Conservation (phyloP, 2,329 filamentous ascomycete genomes). For the Pleurostoma richardsiae region DNA sequence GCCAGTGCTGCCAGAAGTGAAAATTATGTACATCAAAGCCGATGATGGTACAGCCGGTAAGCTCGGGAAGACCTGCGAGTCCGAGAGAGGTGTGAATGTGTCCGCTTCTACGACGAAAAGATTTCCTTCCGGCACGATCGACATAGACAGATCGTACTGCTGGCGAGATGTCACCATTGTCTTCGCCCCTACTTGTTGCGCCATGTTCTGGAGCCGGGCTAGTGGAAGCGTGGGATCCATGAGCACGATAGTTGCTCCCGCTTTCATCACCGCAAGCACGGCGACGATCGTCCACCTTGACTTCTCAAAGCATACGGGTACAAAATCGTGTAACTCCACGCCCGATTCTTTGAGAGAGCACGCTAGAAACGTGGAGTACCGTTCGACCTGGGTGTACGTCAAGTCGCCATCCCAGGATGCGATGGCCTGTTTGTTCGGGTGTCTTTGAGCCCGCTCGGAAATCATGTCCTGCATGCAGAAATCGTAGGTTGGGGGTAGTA, state of each 20-base stretch:
- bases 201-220: conserved; percentile 12
- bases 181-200: conserved; percentile 13
- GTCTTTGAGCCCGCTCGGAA: conserved; percentile 24
- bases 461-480: conserved; percentile 43
- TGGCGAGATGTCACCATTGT: conserved; percentile 11
- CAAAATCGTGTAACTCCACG: conserved; percentile 10
- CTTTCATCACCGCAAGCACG: conserved; percentile 22
- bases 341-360: conserved; percentile 7
- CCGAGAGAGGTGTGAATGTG: background rate
- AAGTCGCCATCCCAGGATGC: conserved; percentile 15
- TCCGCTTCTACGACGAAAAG: conserved; percentile 3
- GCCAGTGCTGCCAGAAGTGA: conserved; percentile 54
- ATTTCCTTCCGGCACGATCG: conserved; percentile 2
- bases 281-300: conserved; percentile 17
- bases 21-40: conserved; percentile 34
- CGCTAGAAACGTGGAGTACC: conserved; percentile 10
- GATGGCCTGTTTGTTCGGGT: conserved; percentile 25
- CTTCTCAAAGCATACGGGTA: conserved; percentile 22
- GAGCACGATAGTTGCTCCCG: conserved; percentile 23
- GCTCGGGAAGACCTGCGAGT: background rate
- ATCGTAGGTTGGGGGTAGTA: conserved; percentile 32
- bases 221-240: conserved; percentile 16
- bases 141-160: conserved; percentile 5
- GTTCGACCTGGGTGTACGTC: conserved; percentile 13
- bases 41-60: conserved; percentile 13